Evolutionary conservation across 768 basidiomycete genomes (phyloP).

Genomic region (Lyophyllum semitale): DNA sequence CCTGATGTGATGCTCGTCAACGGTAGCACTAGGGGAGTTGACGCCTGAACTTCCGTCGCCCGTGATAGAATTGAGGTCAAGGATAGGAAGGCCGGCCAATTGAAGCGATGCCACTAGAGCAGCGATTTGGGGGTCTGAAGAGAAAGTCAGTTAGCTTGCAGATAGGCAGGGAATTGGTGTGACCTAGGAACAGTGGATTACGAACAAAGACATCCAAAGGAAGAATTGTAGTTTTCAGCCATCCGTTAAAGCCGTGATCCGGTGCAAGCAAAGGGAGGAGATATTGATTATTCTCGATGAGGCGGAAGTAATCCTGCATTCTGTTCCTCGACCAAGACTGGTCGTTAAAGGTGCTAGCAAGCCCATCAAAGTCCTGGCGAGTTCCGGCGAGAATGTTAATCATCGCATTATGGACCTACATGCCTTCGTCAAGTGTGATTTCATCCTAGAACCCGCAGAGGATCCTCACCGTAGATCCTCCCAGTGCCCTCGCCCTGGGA

Average conservation of each 20-base stretch:
- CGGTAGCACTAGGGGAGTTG: slow-evolving; percentile 20
- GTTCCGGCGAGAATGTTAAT: slow-evolving; percentile 29
- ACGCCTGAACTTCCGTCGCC: slow-evolving; percentile 22
- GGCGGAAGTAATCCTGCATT: slow-evolving; percentile 32
- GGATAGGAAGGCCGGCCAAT: slow-evolving; percentile 15
- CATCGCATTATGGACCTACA: slow-evolving; percentile 30
- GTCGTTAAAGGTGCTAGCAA: slow-evolving; percentile 27
- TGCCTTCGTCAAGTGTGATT: not conserved
- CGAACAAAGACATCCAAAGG: slow-evolving; percentile 21
- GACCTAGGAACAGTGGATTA: slow-evolving; percentile 25
- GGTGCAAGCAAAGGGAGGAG: slow-evolving; percentile 10
- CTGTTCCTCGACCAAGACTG: slow-evolving; percentile 27
- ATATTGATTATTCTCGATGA: slow-evolving; percentile 27
- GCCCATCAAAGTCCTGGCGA: slow-evolving; percentile 24
- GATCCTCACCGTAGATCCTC: slow-evolving; percentile 28
- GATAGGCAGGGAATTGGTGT: not conserved
- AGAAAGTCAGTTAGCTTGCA: not conserved
- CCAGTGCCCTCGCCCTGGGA: slow-evolving; percentile 28
- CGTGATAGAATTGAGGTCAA: slow-evolving; percentile 25
- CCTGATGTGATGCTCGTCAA: slow-evolving; percentile 24
- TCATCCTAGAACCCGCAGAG: too few relatives aligned
- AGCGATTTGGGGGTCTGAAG: slow-evolving; percentile 23
- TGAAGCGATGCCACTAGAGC: slow-evolving; percentile 21
- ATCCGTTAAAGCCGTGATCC: slow-evolving; percentile 32
- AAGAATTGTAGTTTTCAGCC: slow-evolving; percentile 27